Conservation (phyloP, 148 eudicot species). For the Silene uniflora region DNA sequence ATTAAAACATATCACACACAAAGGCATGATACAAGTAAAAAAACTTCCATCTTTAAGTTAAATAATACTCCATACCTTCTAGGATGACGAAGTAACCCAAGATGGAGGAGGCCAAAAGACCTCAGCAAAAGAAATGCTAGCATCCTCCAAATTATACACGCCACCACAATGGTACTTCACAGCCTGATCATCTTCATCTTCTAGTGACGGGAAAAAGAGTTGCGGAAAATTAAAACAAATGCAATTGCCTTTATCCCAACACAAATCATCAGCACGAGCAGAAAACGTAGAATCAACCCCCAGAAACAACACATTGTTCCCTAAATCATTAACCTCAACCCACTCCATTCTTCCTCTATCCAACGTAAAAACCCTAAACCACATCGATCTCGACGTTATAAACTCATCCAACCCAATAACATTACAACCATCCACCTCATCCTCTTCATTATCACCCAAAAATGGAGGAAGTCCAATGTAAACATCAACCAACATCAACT, state of each 20-base stretch:
- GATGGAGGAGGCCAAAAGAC: conserved; percentile 28
- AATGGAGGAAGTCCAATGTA: conserved; percentile 44
- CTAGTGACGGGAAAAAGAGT: conserved; percentile 17
- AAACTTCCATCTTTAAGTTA: not conserved
- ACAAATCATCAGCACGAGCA: conserved; percentile 40
- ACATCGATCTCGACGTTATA: conserved; percentile 44
- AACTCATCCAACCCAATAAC: conserved; percentile 32
- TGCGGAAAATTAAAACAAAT: conserved; percentile 42
- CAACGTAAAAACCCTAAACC: conserved; percentile 65
- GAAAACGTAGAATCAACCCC: conserved; percentile 70
- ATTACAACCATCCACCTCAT: conserved; percentile 11
- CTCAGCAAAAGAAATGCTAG: conserved; percentile 9
- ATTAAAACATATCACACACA: too few species aligned
- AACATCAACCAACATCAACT: conserved; percentile 64
- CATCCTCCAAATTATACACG: conserved; percentile 26
- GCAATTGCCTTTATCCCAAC: conserved; percentile 49
- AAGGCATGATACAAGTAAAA: conserved; percentile 11
- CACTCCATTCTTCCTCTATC: conserved; percentile 39
- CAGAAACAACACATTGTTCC: conserved; percentile 58
- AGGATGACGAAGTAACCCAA: conserved; percentile 17
- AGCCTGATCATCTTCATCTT: conserved; percentile 34
- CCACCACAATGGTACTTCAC: conserved; percentile 19
- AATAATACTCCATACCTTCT: conserved; percentile 15
- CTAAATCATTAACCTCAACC: conserved; percentile 59
- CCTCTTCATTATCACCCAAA: conserved; percentile 38